Evolutionary conservation across 352 stramenopile genomes (phyloP).

Genomic region (Globisporangium spinosum): DNA sequence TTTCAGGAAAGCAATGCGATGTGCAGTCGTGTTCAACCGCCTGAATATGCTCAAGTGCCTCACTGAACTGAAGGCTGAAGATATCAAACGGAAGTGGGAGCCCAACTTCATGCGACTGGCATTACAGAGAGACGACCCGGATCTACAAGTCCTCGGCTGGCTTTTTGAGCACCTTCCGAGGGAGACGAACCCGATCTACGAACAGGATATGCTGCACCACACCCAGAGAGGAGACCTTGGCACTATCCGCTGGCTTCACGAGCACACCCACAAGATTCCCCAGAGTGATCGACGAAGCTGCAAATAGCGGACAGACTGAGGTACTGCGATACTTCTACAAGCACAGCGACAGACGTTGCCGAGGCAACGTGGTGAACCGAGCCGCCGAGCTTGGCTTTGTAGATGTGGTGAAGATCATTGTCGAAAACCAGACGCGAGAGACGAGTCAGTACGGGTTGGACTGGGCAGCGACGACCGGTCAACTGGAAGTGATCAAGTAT

Average conservation of each 20-base stretch:
- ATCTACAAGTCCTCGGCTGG: conserved; percentile 4
- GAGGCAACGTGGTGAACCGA: not conserved
- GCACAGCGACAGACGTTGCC: not conserved
- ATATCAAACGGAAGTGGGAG: not conserved
- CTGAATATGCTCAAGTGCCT: not conserved
- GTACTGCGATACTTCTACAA: not conserved
- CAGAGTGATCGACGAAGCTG: not conserved
- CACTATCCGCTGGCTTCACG: not conserved
- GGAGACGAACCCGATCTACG: not conserved
- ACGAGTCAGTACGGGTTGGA: not conserved
- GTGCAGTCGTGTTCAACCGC: conserved; percentile 4
- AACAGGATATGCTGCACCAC: not conserved
- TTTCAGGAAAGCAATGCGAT: conserved; percentile 1
- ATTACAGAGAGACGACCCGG: not conserved
- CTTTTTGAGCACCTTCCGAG: not conserved
- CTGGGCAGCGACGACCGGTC: not conserved
- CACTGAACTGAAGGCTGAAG: not conserved
- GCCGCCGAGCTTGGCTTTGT: not conserved
- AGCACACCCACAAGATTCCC: not conserved
- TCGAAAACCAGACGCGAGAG: conserved; percentile 2
- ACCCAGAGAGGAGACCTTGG: not conserved
- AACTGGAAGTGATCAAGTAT: not conserved
- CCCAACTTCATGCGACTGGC: not conserved
- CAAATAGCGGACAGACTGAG: not conserved
- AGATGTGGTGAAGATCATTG: not conserved